phyloP scores from a whole-genome alignment of 441 rosid genomes.

The Melastoma candidum region DNA sequence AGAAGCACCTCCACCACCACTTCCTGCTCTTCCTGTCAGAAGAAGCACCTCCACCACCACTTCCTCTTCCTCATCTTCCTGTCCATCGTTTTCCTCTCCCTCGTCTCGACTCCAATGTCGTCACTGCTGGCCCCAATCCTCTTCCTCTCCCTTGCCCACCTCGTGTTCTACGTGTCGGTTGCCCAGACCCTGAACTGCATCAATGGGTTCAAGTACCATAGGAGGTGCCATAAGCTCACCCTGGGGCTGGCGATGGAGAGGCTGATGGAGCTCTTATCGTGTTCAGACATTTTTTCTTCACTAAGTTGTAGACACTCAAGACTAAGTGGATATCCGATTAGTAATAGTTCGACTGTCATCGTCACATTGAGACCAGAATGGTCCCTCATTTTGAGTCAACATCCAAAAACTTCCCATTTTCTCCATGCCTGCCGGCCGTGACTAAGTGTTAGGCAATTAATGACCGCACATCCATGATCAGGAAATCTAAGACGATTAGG shows the following conservation, averaged over 20 bases:
- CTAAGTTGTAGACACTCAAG: too few species aligned
- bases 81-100: slow-evolving; percentile 14
- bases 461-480: too few species aligned
- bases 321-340: too few species aligned
- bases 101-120: slow-evolving; percentile 66
- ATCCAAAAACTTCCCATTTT: too few species aligned
- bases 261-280: slow-evolving; percentile 52
- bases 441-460: too few species aligned
- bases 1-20: slow-evolving; percentile 89
- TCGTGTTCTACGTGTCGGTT: slow-evolving; percentile 82
- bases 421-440: too few species aligned
- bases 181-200: slow-evolving; percentile 90
- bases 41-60: slow-evolving; percentile 16
- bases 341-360: too few species aligned
- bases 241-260: slow-evolving; percentile 83
- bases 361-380: too few species aligned
- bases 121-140: slow-evolving; percentile 76
- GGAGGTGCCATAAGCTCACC: slow-evolving; percentile 92
- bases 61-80: slow-evolving; percentile 49
- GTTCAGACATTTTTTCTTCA: too few species aligned
- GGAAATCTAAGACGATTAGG: too few species aligned
- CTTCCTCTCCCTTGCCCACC: slow-evolving; percentile 75
- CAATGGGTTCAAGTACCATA: slow-evolving; percentile 92
- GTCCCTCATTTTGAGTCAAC: too few species aligned
- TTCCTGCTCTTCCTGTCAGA: slow-evolving; percentile 58